Conservation (phyloP, 177 flowering plant species). For the Vitis hybrid region DNA sequence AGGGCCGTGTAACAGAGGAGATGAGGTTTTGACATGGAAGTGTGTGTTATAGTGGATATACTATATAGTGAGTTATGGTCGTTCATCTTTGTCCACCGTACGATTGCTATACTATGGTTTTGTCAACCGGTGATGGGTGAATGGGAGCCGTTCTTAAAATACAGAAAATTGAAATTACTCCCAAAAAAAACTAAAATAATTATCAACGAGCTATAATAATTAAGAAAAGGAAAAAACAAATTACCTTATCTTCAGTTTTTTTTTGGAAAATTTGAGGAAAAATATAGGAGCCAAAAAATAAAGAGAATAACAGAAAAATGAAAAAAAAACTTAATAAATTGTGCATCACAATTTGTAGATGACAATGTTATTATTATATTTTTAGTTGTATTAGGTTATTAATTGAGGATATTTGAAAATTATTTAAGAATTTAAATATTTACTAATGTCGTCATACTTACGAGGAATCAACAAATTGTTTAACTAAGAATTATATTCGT, state of each 20-base stretch:
- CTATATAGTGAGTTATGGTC: not conserved
- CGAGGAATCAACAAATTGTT: too few relatives aligned
- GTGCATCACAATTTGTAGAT: too few relatives aligned
- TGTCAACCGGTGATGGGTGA: not conserved
- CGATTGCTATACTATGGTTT: not conserved
- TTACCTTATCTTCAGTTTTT: not conserved
- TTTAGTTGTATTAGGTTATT: too few relatives aligned
- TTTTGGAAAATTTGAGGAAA: not conserved
- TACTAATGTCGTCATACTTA: accelerated
- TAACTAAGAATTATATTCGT: too few relatives aligned
- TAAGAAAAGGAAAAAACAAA: not conserved
- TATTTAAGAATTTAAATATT: too few relatives aligned
- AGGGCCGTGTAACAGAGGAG: not conserved
- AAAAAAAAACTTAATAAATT: too few relatives aligned
- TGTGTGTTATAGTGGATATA: not conserved
- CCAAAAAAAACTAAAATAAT: not conserved
- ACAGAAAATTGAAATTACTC: not conserved
- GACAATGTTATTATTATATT: too few relatives aligned
- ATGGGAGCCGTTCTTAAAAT: not conserved
- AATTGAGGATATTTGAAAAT: too few relatives aligned
- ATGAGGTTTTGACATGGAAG: not conserved
- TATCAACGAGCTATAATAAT: too few relatives aligned
- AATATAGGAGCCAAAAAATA: not conserved
- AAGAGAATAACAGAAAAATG: not conserved
- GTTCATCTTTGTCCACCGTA: not conserved